Base-by-base conservation (phyloP, 768 basidiomycete genomes). In the Trametes cubensis region DNA sequence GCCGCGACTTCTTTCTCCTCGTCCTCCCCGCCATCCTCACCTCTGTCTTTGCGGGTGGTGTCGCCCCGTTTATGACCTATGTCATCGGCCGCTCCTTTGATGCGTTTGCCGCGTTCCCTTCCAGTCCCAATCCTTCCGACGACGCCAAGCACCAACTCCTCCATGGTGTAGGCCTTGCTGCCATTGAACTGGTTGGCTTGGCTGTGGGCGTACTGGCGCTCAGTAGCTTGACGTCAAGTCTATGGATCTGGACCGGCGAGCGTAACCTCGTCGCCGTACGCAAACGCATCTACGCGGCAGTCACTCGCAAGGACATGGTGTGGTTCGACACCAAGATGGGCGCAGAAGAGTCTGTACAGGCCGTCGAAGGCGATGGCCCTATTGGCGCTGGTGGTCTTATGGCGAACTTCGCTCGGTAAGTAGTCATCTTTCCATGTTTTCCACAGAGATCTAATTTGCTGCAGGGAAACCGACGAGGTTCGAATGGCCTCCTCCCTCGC, bases 401-500 rank as follows among this genome's bases (percentile, higher is more conserved):
- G 94, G 88, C 92, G 56, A 92, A 94, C 71, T 98, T 97, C 73
- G 84, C 90, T 38, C 86, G 86, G 94, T 92, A 59, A 45, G 73
- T 70, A 14, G 20, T 14, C 6, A n/a, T 21, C 17, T 39, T 45
- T 39, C 42, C 47, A 23, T 26, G 8, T 26, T 28, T 48, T 8
- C 17, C 38, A 17, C 0, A 14, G 2, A 45, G 2, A 6, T 4
- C 17, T 58, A 5, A 14, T 11, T 4, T 28, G 6, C n/a, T 30
- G 20, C 69, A 98, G 95, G 66, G 96, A 98, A 75, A 97, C 95
- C 7, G 94, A 98, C 74, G 92, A 97, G 64, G 90, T 97, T 46
- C 87, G 96, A 44, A 80, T 86, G 62, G 95, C 93, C 0, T 85
- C 88, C 15, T 92, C 94, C 2, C 82, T 93, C 41, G 88, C 89